A percentile compares a stretch with the other conserved stretches of the same genome.
Evolutionary conservation across 2,329 filamentous ascomycete genomes (phyloP).

Genomic region (Tricladium varicosporioides): DNA sequence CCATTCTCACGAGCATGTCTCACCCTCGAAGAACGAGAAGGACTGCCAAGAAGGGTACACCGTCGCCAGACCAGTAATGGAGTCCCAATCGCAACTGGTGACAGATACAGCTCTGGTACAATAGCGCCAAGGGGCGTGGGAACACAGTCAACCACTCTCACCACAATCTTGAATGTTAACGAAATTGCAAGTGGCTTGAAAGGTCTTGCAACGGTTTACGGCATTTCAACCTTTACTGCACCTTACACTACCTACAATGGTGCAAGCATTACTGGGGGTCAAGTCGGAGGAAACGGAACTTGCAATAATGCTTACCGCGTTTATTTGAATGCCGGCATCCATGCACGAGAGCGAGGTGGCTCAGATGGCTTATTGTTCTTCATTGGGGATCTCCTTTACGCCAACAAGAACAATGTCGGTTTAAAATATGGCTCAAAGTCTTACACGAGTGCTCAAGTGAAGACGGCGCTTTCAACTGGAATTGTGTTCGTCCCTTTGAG

Average conservation of each 20-base stretch:
- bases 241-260: conserved; percentile 44
- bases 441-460: conserved; percentile 52
- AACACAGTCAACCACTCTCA: conserved; percentile 37
- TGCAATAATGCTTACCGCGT: conserved; percentile 45
- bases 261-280: conserved; percentile 38
- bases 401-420: conserved; percentile 47
- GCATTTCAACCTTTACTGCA: conserved; percentile 39
- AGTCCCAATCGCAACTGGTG: conserved; percentile 42
- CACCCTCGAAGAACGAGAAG: conserved; percentile 37
- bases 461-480: conserved; percentile 48
- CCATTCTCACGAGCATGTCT: conserved; percentile 34
- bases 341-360: conserved; percentile 57
- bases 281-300: conserved; percentile 43
- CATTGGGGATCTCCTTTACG: conserved; percentile 54
- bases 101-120: conserved; percentile 41
- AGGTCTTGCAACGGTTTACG: conserved; percentile 40
- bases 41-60: conserved; percentile 9
- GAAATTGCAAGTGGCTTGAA: conserved; percentile 42
- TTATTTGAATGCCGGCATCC: conserved; percentile 52
- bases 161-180: conserved; percentile 41
- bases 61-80: conserved; percentile 22
- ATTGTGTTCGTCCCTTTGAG: conserved; percentile 52
- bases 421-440: conserved; percentile 50
- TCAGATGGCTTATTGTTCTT: conserved; percentile 58
- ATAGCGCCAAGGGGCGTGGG: conserved; percentile 43